Percentiles rank a stretch among this genome's conserved stretches.
phyloP scores from a whole-genome alignment of 148 eudicot species.

The Persicaria tinctoria region DNA sequence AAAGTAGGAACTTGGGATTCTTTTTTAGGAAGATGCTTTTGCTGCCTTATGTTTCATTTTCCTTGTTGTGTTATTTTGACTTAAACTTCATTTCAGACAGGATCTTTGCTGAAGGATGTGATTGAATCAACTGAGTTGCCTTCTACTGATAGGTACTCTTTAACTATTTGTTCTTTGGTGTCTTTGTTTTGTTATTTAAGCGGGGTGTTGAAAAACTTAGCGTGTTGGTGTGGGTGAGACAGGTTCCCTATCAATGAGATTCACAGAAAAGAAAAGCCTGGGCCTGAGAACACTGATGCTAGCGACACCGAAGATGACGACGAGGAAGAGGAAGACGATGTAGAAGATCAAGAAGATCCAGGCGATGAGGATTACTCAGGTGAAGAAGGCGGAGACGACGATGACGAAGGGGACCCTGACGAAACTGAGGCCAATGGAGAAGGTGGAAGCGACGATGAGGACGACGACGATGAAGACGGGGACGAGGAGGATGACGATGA shows the following conservation, averaged over 20 bases:
- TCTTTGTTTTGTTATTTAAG: not conserved
- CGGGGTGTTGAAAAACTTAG: not conserved
- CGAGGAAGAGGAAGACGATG: constrained; percentile 33
- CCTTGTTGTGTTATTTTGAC: not conserved
- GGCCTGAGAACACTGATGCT: constrained; percentile 44
- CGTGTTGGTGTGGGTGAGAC: not conserved
- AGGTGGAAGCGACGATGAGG: constrained; percentile 34
- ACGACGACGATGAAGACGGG: constrained; percentile 31
- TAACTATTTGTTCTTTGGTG: not conserved
- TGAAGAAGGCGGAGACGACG: constrained; percentile 39
- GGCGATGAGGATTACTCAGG: constrained; percentile 50
- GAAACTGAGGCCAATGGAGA: constrained; percentile 26
- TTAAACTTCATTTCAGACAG: constrained; percentile 34
- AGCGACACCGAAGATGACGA: constrained; percentile 53
- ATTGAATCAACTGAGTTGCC: constrained; percentile 24
- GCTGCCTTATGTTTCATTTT: constrained; percentile 1
- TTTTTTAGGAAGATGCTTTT: not conserved
- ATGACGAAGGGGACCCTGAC: constrained; percentile 33
- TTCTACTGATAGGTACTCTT: constrained; percentile 17
- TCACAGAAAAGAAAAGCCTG: constrained; percentile 22
- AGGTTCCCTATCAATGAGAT: constrained; percentile 44
- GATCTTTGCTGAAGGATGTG: constrained; percentile 36
- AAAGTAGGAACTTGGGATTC: not conserved
- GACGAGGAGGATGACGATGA: constrained; percentile 28
- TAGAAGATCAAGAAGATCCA: constrained; percentile 36